Conservation (phyloP, 768 basidiomycete species). For the Lentinula lateritia region DNA sequence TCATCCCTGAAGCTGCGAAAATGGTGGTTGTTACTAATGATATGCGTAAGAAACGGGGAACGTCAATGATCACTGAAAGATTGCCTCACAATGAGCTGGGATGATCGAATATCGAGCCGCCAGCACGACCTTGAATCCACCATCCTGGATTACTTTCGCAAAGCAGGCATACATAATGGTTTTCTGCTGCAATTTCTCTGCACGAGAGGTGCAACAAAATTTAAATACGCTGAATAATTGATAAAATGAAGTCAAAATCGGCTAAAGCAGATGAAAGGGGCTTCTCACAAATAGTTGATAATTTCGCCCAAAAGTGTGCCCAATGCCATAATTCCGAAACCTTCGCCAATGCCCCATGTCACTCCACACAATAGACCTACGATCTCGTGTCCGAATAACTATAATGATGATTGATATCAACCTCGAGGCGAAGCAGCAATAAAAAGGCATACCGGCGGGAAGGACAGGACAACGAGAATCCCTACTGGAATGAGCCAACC, state of each 20-base stretch:
- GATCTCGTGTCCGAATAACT: constrained; percentile 49
- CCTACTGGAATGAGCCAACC: constrained; percentile 54
- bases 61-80: background rate
- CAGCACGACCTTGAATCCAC: constrained; percentile 56
- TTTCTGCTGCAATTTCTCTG: constrained; percentile 39
- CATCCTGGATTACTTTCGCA: constrained; percentile 50
- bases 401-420: constrained; percentile 37
- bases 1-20: constrained; percentile 26
- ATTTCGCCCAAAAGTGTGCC: constrained; percentile 60
- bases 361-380: constrained; percentile 37
- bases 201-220: constrained; percentile 45
- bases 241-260: background rate
- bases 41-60: constrained; percentile 6
- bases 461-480: constrained; percentile 49
- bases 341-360: constrained; percentile 40
- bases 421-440: constrained; percentile 38
- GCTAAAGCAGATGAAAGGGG: background rate
- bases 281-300: constrained; percentile 54
- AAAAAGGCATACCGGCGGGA: constrained; percentile 25
- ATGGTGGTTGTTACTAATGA: constrained; percentile 21
- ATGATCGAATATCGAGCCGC: constrained; percentile 43
- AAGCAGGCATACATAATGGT: constrained; percentile 29
- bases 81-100: constrained; percentile 11
- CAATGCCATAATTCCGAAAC: constrained; percentile 57
- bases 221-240: constrained; percentile 42